A percentile compares a stretch with the other conserved stretches of the same genome.
phyloP scores from a whole-genome alignment of 2,329 filamentous ascomycete genomes.

The Neobulgaria alba region DNA sequence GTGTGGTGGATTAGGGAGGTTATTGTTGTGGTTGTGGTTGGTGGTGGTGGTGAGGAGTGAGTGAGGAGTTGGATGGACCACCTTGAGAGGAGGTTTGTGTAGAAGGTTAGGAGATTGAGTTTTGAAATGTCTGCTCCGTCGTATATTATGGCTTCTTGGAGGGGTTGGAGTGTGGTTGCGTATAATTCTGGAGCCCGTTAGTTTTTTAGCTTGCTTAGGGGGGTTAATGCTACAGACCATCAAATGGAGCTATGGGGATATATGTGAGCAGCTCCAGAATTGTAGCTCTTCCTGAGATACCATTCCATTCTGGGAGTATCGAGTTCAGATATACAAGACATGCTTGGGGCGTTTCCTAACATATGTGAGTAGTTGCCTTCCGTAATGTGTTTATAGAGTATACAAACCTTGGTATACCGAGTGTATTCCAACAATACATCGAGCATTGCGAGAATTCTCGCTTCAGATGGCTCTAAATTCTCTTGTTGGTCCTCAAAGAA shows the following conservation, averaged over 20 bases:
- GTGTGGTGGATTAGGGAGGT: constrained; percentile 39
- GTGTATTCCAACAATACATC: constrained; percentile 49
- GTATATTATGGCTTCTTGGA: constrained; percentile 45
- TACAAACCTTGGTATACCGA: constrained; percentile 43
- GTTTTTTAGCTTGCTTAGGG: neutral
- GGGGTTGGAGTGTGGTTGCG: constrained; percentile 37
- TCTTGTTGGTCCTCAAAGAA: constrained; percentile 46
- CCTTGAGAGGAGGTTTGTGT: constrained; percentile 55
- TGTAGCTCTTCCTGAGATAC: constrained; percentile 40
- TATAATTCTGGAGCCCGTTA: constrained; percentile 39
- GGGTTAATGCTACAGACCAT: constrained; percentile 35
- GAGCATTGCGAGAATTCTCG: constrained; percentile 44
- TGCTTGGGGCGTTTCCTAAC: constrained; percentile 28
- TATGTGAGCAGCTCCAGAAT: constrained; percentile 52
- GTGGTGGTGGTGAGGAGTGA: constrained; percentile 18
- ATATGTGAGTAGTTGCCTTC: constrained; percentile 9
- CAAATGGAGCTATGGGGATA: constrained; percentile 45
- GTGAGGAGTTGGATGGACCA: constrained; percentile 43
- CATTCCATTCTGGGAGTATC: constrained; percentile 56
- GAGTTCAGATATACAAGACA: constrained; percentile 40
- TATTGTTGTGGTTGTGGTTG: constrained; percentile 24
- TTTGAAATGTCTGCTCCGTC: constrained; percentile 42
- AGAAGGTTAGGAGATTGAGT: constrained; percentile 54
- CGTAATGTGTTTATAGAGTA: neutral
- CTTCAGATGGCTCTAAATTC: constrained; percentile 40